Conservation (phyloP, 2,329 filamentous ascomycete species). For the Aspergillus latus region DNA sequence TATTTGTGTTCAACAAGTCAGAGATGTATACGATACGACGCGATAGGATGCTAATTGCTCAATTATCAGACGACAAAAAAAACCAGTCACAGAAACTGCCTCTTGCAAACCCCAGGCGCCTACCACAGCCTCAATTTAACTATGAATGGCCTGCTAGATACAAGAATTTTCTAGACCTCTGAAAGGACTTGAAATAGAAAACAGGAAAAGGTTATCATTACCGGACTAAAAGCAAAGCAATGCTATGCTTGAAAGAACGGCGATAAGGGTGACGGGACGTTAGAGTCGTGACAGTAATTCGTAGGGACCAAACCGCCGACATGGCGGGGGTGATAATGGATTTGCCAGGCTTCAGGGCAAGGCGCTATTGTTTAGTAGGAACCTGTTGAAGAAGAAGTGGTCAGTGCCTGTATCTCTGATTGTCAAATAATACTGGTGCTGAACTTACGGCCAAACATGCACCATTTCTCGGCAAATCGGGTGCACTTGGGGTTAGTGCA, state of each 20-base stretch:
- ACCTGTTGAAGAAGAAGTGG: conserved; percentile 17
- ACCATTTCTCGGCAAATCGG: conserved; percentile 76
- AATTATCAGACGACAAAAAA: background rate
- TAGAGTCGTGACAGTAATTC: conserved; percentile 17
- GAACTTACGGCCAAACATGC: conserved; percentile 78
- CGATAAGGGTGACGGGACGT: conserved; percentile 3
- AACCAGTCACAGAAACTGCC: background rate
- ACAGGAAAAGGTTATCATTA: background rate
- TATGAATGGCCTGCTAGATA: background rate
- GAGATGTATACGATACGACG: background rate
- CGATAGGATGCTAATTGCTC: background rate
- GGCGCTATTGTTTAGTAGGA: conserved; percentile 28
- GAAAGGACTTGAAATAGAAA: background rate
- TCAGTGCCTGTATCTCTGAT: conserved; percentile 4
- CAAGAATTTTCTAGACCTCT: background rate
- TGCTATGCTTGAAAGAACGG: background rate
- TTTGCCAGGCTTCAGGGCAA: background rate
- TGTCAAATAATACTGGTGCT: background rate
- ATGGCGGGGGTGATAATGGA: background rate
- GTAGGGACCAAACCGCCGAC: conserved; percentile 4
- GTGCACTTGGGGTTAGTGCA: conserved; percentile 88
- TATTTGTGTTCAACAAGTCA: background rate
- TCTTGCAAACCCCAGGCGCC: background rate
- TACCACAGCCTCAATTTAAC: background rate
- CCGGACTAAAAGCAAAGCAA: background rate